Conservation (phyloP, 164 flowering plant genomes). For the Vitis cinerea region DNA sequence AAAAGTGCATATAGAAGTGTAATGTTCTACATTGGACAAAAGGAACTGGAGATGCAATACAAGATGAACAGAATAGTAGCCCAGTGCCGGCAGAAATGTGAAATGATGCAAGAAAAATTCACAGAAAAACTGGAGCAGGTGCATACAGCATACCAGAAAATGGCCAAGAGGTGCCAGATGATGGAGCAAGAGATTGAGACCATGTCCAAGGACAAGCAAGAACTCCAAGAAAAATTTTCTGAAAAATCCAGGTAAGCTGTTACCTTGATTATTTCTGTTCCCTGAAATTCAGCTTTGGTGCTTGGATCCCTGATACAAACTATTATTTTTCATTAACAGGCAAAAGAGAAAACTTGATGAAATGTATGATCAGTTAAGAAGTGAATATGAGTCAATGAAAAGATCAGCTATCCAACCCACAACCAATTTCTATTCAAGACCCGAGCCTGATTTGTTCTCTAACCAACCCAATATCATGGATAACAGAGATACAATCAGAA, state of each 20-base stretch:
- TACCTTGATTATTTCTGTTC: background rate
- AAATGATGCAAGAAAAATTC: slow-evolving; percentile 86
- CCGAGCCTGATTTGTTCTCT: slow-evolving; percentile 74
- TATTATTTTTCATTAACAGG: slow-evolving; percentile 32
- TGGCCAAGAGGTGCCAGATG: slow-evolving; percentile 89
- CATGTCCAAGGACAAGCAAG: slow-evolving; percentile 86
- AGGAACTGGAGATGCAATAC: slow-evolving; percentile 90
- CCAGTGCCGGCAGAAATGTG: slow-evolving; percentile 95
- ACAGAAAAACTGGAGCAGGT: slow-evolving; percentile 90
- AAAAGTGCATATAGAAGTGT: slow-evolving; percentile 92
- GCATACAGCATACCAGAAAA: slow-evolving; percentile 90
- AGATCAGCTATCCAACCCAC: slow-evolving; percentile 92
- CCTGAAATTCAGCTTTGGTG: background rate
- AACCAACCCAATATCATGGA: slow-evolving; percentile 69
- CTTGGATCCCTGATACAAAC: background rate
- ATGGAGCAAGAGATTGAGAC: slow-evolving; percentile 87
- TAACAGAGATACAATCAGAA: slow-evolving; percentile 63
- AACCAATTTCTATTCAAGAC: slow-evolving; percentile 60
- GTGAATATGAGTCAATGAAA: slow-evolving; percentile 82
- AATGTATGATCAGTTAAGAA: slow-evolving; percentile 94
- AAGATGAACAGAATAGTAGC: slow-evolving; percentile 84
- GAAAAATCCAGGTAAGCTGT: slow-evolving; percentile 85
- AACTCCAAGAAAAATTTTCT: slow-evolving; percentile 91
- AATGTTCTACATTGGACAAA: slow-evolving; percentile 92
- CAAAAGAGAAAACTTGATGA: slow-evolving; percentile 98